A percentile compares a stretch with the other conserved stretches of the same genome.
Evolutionary conservation across 2,329 filamentous ascomycete genomes (phyloP).

Genomic region (Didymella pomorum): DNA sequence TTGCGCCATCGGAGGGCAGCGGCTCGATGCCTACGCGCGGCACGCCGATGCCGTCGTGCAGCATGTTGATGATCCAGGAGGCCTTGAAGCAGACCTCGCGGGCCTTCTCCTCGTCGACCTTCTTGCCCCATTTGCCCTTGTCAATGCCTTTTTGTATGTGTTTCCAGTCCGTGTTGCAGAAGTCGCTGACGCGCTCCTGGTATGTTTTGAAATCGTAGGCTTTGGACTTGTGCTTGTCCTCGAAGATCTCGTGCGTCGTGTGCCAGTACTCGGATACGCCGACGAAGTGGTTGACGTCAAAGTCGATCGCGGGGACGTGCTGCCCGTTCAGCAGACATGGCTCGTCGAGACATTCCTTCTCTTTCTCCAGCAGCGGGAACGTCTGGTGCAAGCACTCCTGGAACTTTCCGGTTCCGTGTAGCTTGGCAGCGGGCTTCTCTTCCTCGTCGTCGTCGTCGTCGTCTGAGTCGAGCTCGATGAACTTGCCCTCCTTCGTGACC

Average conservation of each 20-base stretch:
- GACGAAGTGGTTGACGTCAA: slow-evolving; percentile 96
- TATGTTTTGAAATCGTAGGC: slow-evolving; percentile 92
- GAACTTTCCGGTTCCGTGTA: slow-evolving; percentile 88
- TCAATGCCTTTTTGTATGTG: slow-evolving; percentile 73
- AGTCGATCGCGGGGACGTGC: slow-evolving; percentile 94
- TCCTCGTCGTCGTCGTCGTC: slow-evolving; percentile 42
- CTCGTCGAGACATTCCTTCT: slow-evolving; percentile 79
- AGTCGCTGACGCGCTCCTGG: slow-evolving; percentile 81
- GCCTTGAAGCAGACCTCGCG: slow-evolving; percentile 96
- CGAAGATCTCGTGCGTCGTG: slow-evolving; percentile 93
- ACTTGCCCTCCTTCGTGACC: slow-evolving; percentile 74
- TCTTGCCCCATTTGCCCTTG: slow-evolving; percentile 74
- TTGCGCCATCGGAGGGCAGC: slow-evolving; percentile 61
- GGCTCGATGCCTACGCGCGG: slow-evolving; percentile 83
- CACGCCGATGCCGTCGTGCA: slow-evolving; percentile 95
- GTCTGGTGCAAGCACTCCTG: slow-evolving; percentile 83
- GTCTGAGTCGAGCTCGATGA: slow-evolving; percentile 57
- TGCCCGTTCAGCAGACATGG: slow-evolving; percentile 91
- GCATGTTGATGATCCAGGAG: slow-evolving; percentile 94
- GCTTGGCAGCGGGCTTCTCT: slow-evolving; percentile 52
- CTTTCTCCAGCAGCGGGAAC: slow-evolving; percentile 87
- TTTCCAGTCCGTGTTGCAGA: slow-evolving; percentile 85
- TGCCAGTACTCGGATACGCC: slow-evolving; percentile 99
- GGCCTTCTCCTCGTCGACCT: slow-evolving; percentile 75
- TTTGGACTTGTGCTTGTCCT: slow-evolving; percentile 75